phyloP scores from a whole-genome alignment of 768 basidiomycete species.

The Podaxis carcinomalis region DNA sequence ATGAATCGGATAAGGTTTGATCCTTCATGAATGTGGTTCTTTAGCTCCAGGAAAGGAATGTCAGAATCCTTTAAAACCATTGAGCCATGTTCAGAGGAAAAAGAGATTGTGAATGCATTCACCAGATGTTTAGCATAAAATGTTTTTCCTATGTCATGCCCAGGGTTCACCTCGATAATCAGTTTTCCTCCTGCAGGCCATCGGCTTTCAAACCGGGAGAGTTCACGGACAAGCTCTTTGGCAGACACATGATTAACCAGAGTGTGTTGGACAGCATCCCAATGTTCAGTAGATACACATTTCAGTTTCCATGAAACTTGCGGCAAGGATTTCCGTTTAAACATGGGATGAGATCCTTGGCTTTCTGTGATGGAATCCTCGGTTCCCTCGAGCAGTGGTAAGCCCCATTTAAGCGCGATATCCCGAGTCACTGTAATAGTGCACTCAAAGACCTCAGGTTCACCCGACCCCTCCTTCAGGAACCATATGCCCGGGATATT shows the following conservation, averaged over 20 bases:
- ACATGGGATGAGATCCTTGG: background rate
- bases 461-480: constrained; percentile 25
- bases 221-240: constrained; percentile 20
- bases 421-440: constrained; percentile 32
- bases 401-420: constrained; percentile 29
- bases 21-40: constrained; percentile 36
- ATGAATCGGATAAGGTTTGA: constrained; percentile 46
- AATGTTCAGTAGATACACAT: constrained; percentile 25
- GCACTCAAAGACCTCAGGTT: constrained; percentile 29
- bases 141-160: constrained; percentile 24
- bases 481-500: constrained; percentile 41
- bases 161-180: constrained; percentile 42
- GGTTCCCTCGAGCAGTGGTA: constrained; percentile 7
- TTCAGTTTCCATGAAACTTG: constrained; percentile 29
- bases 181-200: constrained; percentile 46
- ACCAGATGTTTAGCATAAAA: constrained; percentile 45
- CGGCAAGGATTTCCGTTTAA: constrained; percentile 10
- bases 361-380: background rate
- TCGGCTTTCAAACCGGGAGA: constrained; percentile 21
- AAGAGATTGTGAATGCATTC: constrained; percentile 13
- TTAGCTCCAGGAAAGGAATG: constrained; percentile 23
- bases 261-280: constrained; percentile 18
- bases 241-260: constrained; percentile 14
- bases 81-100: background rate
- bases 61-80: constrained; percentile 1